A percentile compares a stretch with the other conserved stretches of the same genome.
Evolutionary conservation across 202 grass and related monocot species (phyloP).

Genomic region (Saccharum hybrid): DNA sequence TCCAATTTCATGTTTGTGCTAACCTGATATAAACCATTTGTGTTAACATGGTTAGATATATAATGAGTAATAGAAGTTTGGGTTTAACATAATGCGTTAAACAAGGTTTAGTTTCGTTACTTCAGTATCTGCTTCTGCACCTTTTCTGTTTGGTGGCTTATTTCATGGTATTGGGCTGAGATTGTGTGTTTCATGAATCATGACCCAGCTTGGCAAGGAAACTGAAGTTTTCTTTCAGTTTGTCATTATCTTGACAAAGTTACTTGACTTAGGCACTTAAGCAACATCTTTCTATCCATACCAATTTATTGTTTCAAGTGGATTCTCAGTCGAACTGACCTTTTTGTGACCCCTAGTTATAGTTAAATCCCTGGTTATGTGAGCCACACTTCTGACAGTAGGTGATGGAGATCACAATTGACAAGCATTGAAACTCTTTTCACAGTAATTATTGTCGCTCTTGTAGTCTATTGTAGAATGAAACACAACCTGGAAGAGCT

Average conservation of each 20-base stretch:
- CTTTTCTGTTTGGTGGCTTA: background rate
- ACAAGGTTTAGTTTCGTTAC: background rate
- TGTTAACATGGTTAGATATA: background rate
- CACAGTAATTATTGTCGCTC: background rate
- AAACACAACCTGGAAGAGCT: background rate
- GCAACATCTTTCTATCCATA: background rate
- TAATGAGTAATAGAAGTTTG: background rate
- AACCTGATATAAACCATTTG: background rate
- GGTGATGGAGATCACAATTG: background rate
- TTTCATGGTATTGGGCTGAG: background rate
- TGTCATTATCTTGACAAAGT: background rate
- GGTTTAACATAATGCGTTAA: background rate
- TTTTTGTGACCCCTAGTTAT: background rate
- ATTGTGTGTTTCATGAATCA: background rate
- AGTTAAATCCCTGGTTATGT: background rate
- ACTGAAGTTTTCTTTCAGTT: background rate
- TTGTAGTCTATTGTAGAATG: constrained; percentile 7
- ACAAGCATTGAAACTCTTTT: background rate
- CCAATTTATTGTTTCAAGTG: background rate
- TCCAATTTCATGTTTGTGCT: background rate
- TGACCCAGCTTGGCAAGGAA: background rate
- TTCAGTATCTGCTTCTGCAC: background rate
- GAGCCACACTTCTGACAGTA: background rate
- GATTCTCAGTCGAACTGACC: background rate
- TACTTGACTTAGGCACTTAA: background rate